Evolutionary conservation across 495 filamentous ascomycete genomes (phyloP).

Genomic region (Clohesyomyces aquaticus): DNA sequence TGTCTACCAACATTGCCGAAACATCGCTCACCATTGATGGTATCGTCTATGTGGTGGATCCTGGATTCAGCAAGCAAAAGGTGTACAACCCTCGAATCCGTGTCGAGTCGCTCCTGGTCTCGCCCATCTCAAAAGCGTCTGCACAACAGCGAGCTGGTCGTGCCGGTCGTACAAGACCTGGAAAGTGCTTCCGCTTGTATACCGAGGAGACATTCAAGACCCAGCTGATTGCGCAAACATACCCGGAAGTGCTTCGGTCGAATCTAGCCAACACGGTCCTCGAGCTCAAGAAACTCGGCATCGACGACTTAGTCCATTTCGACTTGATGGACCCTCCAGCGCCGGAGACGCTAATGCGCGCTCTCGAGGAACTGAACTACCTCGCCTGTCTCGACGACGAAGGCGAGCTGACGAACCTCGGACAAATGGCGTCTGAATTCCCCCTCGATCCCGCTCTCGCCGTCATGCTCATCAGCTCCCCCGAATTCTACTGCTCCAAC

Average conservation of each 20-base stretch:
- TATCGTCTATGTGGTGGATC: conserved; percentile 98
- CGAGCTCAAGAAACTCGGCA: conserved; percentile 95
- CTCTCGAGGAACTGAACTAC: conserved; percentile 96
- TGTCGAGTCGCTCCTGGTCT: conserved; percentile 93
- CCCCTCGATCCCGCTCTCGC: conserved; percentile 93
- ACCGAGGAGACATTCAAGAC: conserved; percentile 97
- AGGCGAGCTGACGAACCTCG: conserved; percentile 83
- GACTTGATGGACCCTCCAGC: conserved; percentile 98
- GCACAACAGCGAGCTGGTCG: conserved; percentile 97
- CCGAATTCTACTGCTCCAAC: conserved; percentile 98
- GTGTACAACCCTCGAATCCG: conserved; percentile 97
- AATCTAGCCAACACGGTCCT: conserved; percentile 94
- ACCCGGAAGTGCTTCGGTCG: conserved; percentile 92
- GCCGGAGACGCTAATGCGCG: conserved; percentile 98
- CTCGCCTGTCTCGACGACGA: conserved; percentile 96
- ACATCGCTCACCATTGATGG: conserved; percentile 97
- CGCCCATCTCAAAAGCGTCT: conserved; percentile 97
- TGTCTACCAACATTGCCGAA: conserved; percentile 98
- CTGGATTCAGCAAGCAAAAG: conserved; percentile 99
- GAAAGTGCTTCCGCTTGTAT: conserved; percentile 97
- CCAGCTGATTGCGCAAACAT: conserved; percentile 94
- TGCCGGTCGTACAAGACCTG: conserved; percentile 95
- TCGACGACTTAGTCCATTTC: conserved; percentile 96
- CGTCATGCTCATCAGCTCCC: conserved; percentile 96
- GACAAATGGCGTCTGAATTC: conserved; percentile 89